These are phyloP conservation scores for Coniochaeta sp. DNA, from an alignment of 2,329 filamentous ascomycete species.

Conservation along the genomic window DNA sequence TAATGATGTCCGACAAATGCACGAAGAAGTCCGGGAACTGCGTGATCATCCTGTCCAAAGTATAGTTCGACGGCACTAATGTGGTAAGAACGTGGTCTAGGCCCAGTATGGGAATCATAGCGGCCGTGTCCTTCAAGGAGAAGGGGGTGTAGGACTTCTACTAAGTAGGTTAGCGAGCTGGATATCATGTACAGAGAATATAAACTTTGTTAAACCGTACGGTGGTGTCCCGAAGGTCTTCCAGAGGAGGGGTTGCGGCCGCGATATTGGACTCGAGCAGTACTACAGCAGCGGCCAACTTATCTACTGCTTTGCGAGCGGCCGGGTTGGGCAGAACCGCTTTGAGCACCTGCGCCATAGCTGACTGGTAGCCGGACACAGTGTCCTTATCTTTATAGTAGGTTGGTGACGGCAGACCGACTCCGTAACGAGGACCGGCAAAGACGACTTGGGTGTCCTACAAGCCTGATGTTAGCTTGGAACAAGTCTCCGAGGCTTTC, in stretches of 20 bases:
- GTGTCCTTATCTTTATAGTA: conserved; percentile 50
- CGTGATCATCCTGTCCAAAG: conserved; percentile 47
- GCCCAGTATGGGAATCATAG: conserved; percentile 48
- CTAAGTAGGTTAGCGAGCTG: background rate
- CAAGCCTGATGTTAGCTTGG: background rate
- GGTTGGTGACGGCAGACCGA: conserved; percentile 56
- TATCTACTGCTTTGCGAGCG: conserved; percentile 13
- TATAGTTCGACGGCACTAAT: conserved; percentile 43
- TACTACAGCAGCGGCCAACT: conserved; percentile 19
- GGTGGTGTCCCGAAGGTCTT: conserved; percentile 12
- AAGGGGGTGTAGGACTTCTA: conserved; percentile 60
- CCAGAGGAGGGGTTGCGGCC: conserved; percentile 9
- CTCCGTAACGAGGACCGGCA: conserved; percentile 35
- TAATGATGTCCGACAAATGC: conserved; percentile 47
- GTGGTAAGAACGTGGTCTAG: conserved; percentile 43
- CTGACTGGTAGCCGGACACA: conserved; percentile 41
- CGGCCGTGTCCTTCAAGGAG: conserved; percentile 45
- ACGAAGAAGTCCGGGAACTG: conserved; percentile 53
- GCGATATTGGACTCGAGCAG: conserved; percentile 13
- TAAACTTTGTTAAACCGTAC: conserved; percentile 3
- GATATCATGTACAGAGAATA: conserved; percentile 2
- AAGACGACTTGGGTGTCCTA: conserved; percentile 25
- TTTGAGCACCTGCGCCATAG: conserved; percentile 30
- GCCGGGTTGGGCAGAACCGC: conserved; percentile 19
- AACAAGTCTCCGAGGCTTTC: background rate